Base-by-base conservation (phyloP, 1,139 yeast genomes). In the Suhomyces wounanorum region DNA sequence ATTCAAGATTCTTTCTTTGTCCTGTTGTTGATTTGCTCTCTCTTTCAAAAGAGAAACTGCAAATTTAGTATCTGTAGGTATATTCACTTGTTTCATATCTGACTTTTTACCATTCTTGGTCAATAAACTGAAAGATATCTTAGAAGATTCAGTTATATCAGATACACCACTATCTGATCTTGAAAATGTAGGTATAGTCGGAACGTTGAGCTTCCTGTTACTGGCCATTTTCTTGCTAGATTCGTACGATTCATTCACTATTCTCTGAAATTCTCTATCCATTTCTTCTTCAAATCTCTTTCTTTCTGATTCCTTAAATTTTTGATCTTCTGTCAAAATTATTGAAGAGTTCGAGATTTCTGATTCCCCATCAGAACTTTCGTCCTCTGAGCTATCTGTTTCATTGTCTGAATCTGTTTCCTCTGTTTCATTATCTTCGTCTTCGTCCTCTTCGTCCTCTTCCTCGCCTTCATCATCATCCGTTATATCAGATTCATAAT, bases 191-290 rank as follows among this genome's bases (percentile, higher is more conserved):
- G 53, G 31, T 10, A 40, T 36, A 4, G 45, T 21, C 1, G 73
- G 68, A 33, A 67, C 59, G 18, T 58, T 58, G 41, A 66, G 55
- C 45, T 60, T 63, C 9, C 50, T 52, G 13, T 55, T 56, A 10
- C 46, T 25, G 13, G 41, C 17, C 8, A 28, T 43, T 8, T 64
- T 66, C 33, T 64, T 72, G 33, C 71, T 67, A 3, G 69, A 58
- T 37, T 72, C 77, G 56, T 79, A 67, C 1, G 87, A 77, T 40
- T 81, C 85, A 31, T 69, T 61, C 48, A 83, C 68, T 59, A 85
- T 67, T 50, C 66, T 69, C 48, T 78, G 78, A 55, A 80, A 78
- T 57, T 84, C 85, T 50, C 68, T 74, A 44, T 84, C 88, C 49
- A 85, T 61, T 25, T 77, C 81, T 8, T 75, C 78, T 18, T 78